Conservation (phyloP, 257 asterid genomes). For the Solanum acaule region DNA sequence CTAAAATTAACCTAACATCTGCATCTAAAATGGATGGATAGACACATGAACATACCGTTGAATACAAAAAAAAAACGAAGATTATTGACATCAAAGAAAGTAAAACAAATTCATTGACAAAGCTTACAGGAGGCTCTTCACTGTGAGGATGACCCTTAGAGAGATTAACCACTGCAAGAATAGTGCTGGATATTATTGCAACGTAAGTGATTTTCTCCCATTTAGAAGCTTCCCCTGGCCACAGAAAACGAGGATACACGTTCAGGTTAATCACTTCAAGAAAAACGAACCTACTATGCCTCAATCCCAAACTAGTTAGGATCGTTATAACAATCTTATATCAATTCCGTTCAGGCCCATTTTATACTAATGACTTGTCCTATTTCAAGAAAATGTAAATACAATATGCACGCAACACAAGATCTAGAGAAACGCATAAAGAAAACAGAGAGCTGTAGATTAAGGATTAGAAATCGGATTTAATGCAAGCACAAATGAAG, state of each 20-base stretch:
- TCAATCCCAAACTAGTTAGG: neutral
- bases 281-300: neutral
- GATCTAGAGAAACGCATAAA: neutral
- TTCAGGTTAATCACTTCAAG: neutral
- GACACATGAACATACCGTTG: neutral
- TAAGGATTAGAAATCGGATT: neutral
- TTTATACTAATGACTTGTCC: neutral
- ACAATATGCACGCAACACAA: neutral
- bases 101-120: neutral
- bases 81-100: neutral
- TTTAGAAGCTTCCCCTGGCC: conserved; percentile 70
- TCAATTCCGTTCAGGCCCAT: neutral
- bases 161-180: conserved; percentile 36
- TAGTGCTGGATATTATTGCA: conserved; percentile 39
- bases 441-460: neutral
- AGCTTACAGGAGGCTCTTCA: conserved; percentile 72
- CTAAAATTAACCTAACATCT: neutral
- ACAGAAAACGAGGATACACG: neutral
- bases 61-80: neutral
- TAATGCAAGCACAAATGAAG: neutral
- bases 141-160: conserved; percentile 73
- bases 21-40: neutral
- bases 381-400: neutral
- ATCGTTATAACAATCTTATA: neutral
- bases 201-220: conserved; percentile 79